phyloP scores from a whole-genome alignment of 2,329 filamentous ascomycete species.

The Alternaria gansuensis region DNA sequence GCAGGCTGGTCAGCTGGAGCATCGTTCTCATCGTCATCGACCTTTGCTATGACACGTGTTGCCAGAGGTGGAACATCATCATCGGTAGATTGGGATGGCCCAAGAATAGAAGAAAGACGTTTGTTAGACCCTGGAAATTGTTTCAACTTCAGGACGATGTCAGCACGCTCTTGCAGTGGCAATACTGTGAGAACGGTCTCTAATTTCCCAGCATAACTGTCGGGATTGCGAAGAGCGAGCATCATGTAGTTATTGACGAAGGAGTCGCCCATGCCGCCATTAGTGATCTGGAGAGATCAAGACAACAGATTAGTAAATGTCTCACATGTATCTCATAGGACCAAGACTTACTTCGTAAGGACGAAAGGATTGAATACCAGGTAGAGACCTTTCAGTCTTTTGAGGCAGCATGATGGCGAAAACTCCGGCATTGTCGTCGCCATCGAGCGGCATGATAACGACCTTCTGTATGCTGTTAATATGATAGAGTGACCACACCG shows the following conservation, averaged over 20 bases:
- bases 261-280: constrained; percentile 2
- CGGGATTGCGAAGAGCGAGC: constrained; percentile 24
- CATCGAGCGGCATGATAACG: constrained; percentile 30
- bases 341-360: constrained; percentile 21
- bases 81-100: background rate
- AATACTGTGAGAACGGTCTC: constrained; percentile 13
- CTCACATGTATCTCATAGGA: background rate
- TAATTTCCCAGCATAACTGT: constrained; percentile 8
- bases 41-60: background rate
- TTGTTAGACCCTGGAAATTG: background rate
- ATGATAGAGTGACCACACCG: background rate
- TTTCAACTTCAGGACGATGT: background rate
- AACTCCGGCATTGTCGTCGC: constrained; percentile 21
- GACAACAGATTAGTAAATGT: background rate
- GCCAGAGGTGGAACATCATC: background rate
- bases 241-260: constrained; percentile 29
- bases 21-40: background rate
- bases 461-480: constrained; percentile 26
- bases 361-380: constrained; percentile 24
- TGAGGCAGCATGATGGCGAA: constrained; percentile 36
- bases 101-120: background rate
- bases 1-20: background rate
- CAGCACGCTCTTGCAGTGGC: background rate
- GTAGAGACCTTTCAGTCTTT: constrained; percentile 24
- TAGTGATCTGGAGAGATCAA: background rate